These are phyloP conservation scores for Aspergillus clavatus DNA, from an alignment of 2,329 filamentous ascomycete genomes.

Conservation along the genomic window DNA sequence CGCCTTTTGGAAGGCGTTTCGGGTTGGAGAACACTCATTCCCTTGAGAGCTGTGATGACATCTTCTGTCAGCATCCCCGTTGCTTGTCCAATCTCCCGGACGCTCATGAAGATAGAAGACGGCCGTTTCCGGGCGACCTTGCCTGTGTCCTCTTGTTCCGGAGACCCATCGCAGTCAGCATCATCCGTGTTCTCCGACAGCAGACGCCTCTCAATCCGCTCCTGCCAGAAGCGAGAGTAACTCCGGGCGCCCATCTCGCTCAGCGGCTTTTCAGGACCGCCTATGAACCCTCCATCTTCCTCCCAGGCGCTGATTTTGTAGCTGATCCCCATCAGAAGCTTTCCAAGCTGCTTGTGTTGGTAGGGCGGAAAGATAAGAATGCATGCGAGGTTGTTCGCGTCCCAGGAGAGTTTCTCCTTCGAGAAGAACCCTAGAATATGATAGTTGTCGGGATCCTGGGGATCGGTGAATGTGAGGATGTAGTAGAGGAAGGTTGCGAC, in stretches of 20 bases:
- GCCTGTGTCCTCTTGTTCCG: slow-evolving; percentile 25
- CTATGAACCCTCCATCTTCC: slow-evolving; percentile 59
- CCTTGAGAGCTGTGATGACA: slow-evolving; percentile 68
- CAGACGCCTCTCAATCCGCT: slow-evolving; percentile 69
- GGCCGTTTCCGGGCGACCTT: slow-evolving; percentile 42
- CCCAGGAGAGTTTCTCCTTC: slow-evolving; percentile 98
- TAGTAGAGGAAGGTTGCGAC: slow-evolving; percentile 94
- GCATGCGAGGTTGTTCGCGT: slow-evolving; percentile 95
- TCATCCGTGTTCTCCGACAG: slow-evolving; percentile 39
- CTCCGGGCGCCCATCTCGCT: slow-evolving; percentile 78
- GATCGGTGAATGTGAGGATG: slow-evolving; percentile 70
- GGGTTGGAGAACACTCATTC: slow-evolving; percentile 67
- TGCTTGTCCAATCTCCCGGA: slow-evolving; percentile 66
- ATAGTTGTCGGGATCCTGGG: slow-evolving; percentile 35
- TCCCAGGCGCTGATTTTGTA: slow-evolving; percentile 88
- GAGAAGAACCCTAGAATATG: slow-evolving; percentile 94
- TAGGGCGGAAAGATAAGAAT: slow-evolving; percentile 95
- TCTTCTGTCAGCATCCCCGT: slow-evolving; percentile 86
- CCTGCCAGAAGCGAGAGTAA: slow-evolving; percentile 81
- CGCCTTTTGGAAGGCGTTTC: slow-evolving; percentile 51
- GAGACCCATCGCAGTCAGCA: slow-evolving; percentile 24
- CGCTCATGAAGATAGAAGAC: slow-evolving; percentile 51
- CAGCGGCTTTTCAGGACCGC: slow-evolving; percentile 90
- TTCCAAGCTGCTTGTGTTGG: slow-evolving; percentile 83
- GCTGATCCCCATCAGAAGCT: slow-evolving; percentile 83